phyloP scores from a whole-genome alignment of 331 rosid species.

The Cydonia oblonga region DNA sequence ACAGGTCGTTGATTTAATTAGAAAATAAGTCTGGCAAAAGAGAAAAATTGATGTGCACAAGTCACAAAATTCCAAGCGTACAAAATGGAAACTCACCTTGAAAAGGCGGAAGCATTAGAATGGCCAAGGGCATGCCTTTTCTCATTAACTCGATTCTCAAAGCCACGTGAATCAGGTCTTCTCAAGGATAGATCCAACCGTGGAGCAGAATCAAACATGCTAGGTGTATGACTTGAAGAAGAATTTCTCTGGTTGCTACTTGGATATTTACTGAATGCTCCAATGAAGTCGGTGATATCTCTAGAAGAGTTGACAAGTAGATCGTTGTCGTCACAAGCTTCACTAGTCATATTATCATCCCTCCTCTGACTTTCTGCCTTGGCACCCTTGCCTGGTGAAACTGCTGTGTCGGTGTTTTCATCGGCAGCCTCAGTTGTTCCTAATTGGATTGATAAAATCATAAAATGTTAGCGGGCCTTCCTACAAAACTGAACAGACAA shows the following conservation, averaged over 20 bases:
- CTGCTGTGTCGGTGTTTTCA: constrained; percentile 31
- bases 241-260: constrained; percentile 29
- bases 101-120: constrained; percentile 80
- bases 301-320: constrained; percentile 37
- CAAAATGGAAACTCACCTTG: constrained; percentile 39
- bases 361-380: constrained; percentile 28
- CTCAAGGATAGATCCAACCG: constrained; percentile 85
- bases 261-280: constrained; percentile 38
- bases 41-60: not conserved
- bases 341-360: constrained; percentile 30
- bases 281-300: constrained; percentile 61
- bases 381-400: constrained; percentile 26
- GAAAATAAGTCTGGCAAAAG: constrained; percentile 2
- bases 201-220: constrained; percentile 42
- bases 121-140: constrained; percentile 54
- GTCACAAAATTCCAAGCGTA: not conserved
- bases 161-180: constrained; percentile 44
- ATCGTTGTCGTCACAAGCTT: constrained; percentile 47
- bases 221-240: constrained; percentile 36
- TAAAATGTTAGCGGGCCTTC: constrained; percentile 19
- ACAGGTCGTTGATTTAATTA: constrained; percentile 10
- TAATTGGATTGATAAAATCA: constrained; percentile 11
- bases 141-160: constrained; percentile 40
- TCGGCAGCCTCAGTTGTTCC: constrained; percentile 29
- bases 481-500: constrained; percentile 1